These are phyloP conservation scores for Moesziomyces sp. DNA, from an alignment of 1,284 basidiomycete species.

Conservation along the genomic window DNA sequence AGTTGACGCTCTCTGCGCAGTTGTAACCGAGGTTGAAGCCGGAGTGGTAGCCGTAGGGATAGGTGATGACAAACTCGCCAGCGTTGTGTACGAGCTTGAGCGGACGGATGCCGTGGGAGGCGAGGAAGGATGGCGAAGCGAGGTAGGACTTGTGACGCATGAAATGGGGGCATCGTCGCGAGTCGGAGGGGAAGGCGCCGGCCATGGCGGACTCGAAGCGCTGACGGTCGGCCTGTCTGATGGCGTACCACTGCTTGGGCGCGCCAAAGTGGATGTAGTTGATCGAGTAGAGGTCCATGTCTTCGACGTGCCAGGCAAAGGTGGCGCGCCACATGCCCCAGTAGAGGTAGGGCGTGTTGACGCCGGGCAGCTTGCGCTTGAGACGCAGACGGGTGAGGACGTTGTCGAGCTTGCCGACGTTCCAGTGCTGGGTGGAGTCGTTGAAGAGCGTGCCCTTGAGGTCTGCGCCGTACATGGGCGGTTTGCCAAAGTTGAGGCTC, in stretches of 20 bases:
- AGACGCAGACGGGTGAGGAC: constrained; percentile 83
- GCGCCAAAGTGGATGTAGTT: constrained; percentile 99
- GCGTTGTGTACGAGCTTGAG: constrained; percentile 78
- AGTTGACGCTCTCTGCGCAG: constrained; percentile 97
- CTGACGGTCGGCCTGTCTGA: constrained; percentile 82
- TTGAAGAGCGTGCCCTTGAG: constrained; percentile 88
- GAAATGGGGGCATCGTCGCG: constrained; percentile 86
- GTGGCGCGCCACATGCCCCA: constrained; percentile 99
- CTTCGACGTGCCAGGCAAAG: constrained; percentile 97
- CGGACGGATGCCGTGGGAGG: constrained; percentile 76
- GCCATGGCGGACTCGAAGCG: constrained; percentile 67
- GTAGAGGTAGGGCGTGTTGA: constrained; percentile 97
- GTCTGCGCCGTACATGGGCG: constrained; percentile 97
- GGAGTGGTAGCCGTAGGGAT: constrained; percentile 89
- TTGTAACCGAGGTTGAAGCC: constrained; percentile 98
- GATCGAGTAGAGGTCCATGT: constrained; percentile 91
- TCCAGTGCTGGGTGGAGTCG: constrained; percentile 84
- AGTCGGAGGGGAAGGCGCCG: constrained; percentile 60
- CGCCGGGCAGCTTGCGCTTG: constrained; percentile 80
- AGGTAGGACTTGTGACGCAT: constrained; percentile 96
- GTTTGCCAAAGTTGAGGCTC: constrained; percentile 83
- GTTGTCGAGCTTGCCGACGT: constrained; percentile 89
- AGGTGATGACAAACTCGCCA: constrained; percentile 96
- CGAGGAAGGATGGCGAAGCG: constrained; percentile 85
- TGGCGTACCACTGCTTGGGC: constrained; percentile 93